Evolutionary conservation across 805 yeast species (phyloP).

Genomic region (Saccharomycopsis microspora): DNA sequence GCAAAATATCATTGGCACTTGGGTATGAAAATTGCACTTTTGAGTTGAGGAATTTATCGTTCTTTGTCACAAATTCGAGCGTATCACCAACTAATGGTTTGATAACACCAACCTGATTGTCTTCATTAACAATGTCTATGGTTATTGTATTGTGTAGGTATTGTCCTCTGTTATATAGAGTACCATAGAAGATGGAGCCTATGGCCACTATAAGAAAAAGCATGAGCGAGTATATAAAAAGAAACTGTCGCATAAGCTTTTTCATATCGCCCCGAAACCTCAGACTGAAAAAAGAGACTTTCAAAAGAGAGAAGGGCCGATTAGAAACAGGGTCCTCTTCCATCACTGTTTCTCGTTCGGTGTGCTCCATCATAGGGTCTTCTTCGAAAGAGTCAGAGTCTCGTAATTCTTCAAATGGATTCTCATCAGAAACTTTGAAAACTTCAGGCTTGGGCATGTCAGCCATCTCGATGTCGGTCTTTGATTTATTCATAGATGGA

Average conservation of each 20-base stretch:
- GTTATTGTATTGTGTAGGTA: conserved; percentile 5
- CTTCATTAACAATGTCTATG: conserved; percentile 12
- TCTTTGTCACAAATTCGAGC: conserved; percentile 8
- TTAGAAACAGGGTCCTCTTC: not conserved
- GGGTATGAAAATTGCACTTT: conserved; percentile 7
- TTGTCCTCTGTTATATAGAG: conserved; percentile 5
- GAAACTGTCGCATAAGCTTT: conserved; percentile 8
- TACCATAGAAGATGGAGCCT: conserved; percentile 14
- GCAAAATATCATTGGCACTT: not conserved
- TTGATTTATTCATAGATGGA: not conserved
- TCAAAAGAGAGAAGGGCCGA: not conserved
- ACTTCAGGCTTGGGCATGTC: not conserved
- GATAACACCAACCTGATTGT: conserved; percentile 3
- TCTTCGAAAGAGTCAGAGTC: not conserved
- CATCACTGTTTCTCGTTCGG: not conserved
- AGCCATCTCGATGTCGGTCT: not conserved
- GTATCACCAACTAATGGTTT: conserved; percentile 10
- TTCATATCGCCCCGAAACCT: conserved; percentile 8
- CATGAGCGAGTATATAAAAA: conserved; percentile 13
- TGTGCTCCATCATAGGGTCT: not conserved
- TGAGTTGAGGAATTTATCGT: conserved; percentile 6
- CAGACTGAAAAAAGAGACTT: conserved; percentile 11
- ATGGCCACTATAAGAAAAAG: conserved; percentile 9
- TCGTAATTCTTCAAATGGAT: not conserved
- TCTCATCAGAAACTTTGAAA: not conserved